phyloP scores from a whole-genome alignment of 2,329 filamentous ascomycete species.

The Microsporum canis region DNA sequence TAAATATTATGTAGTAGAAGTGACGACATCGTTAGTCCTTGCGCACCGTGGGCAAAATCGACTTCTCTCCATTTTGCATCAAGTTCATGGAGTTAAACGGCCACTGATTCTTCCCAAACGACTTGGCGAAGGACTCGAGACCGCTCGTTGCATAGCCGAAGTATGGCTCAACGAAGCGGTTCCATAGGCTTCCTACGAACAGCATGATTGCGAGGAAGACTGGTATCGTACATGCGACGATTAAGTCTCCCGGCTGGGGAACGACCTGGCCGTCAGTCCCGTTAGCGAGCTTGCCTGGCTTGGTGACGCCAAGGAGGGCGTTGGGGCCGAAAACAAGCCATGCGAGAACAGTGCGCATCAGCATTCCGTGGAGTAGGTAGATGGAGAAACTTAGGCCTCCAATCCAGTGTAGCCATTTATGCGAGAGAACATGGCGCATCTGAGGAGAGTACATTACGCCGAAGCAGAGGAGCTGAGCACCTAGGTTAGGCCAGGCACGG shows the following conservation, averaged over 20 bases:
- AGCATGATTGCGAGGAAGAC: conserved; percentile 42
- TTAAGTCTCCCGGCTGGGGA: conserved; percentile 28
- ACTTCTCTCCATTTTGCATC: not conserved
- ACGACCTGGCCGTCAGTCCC: conserved; percentile 15
- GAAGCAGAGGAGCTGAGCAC: conserved; percentile 40
- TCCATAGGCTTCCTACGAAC: conserved; percentile 41
- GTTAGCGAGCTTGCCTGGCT: not conserved
- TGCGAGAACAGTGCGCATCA: conserved; percentile 48
- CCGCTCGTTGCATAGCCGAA: conserved; percentile 25
- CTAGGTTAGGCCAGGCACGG: conserved; percentile 41
- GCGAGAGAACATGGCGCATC: conserved; percentile 44
- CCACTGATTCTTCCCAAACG: conserved; percentile 5
- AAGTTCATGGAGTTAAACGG: not conserved
- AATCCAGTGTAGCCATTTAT: conserved; percentile 48
- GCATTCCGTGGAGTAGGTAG: conserved; percentile 51
- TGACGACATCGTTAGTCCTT: not conserved
- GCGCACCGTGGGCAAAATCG: not conserved
- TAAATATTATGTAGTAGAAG: not conserved
- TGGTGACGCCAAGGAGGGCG: conserved; percentile 13
- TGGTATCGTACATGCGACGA: conserved; percentile 31
- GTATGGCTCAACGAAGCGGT: conserved; percentile 43
- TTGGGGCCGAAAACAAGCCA: conserved; percentile 47
- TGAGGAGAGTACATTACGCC: conserved; percentile 44
- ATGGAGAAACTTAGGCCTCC: conserved; percentile 55
- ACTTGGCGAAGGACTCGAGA: conserved; percentile 20